phyloP scores from a whole-genome alignment of 371 early-diverging fungal species.

The Capillidium heterosporum region DNA sequence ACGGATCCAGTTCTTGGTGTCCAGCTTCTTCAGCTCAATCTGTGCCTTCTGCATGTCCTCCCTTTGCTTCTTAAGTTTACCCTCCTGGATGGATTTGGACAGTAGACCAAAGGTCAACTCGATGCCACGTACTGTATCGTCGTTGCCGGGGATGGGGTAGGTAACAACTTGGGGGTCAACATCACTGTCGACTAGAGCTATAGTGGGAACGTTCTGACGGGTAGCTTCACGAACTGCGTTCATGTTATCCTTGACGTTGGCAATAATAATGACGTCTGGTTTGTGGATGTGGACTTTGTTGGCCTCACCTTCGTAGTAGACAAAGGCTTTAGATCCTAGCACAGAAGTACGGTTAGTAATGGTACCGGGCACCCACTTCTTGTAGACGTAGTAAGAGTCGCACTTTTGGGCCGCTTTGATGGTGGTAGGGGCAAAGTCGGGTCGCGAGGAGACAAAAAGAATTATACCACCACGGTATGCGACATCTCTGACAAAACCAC shows the following conservation, averaged over 20 bases:
- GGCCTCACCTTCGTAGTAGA: not conserved
- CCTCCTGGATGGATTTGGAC: slow-evolving; percentile 13
- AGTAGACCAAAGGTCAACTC: slow-evolving; percentile 71
- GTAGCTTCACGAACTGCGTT: slow-evolving; percentile 71
- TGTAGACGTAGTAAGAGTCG: slow-evolving; percentile 61
- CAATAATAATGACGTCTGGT: slow-evolving; percentile 76
- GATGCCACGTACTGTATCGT: slow-evolving; percentile 68
- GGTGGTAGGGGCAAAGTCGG: slow-evolving; percentile 36
- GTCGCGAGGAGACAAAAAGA: slow-evolving; percentile 75
- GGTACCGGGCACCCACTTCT: slow-evolving; percentile 76
- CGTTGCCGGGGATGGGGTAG: slow-evolving; percentile 94
- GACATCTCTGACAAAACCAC: slow-evolving; percentile 50
- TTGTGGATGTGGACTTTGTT: slow-evolving; percentile 30
- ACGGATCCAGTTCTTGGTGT: too few species aligned
- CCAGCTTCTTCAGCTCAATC: too few species aligned
- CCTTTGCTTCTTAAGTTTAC: too few species aligned
- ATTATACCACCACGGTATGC: slow-evolving; percentile 67
- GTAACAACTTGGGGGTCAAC: slow-evolving; percentile 73
- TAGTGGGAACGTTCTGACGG: slow-evolving; percentile 64
- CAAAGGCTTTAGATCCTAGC: slow-evolving; percentile 11
- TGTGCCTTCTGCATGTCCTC: too few species aligned
- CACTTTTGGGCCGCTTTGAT: slow-evolving; percentile 65
- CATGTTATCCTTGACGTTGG: slow-evolving; percentile 67
- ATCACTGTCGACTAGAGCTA: slow-evolving; percentile 86
- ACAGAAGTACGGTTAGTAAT: slow-evolving; percentile 73